Evolutionary conservation across 352 stramenopile species (phyloP).

Genomic region (Pythium oligandrum): DNA sequence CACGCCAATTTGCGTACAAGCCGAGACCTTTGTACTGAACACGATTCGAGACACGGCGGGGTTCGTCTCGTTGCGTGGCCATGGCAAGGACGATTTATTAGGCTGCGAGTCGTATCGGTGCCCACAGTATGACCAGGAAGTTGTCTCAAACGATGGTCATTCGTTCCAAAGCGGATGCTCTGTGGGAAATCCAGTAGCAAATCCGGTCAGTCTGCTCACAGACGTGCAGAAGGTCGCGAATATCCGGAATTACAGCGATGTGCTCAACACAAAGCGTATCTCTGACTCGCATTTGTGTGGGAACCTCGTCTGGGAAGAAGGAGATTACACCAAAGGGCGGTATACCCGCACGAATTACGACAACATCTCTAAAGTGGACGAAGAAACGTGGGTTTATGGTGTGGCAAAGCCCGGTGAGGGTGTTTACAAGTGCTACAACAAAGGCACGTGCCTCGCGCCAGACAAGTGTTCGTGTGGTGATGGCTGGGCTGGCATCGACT

Average conservation of each 20-base stretch:
- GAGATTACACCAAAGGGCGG: conserved; percentile 85
- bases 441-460: conserved; percentile 88
- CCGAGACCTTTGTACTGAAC: conserved; percentile 89
- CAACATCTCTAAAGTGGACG: conserved; percentile 85
- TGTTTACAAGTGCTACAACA: conserved; percentile 94
- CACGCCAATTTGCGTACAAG: conserved; percentile 94
- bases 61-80: conserved; percentile 56
- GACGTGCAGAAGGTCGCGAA: conserved; percentile 37
- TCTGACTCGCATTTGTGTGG: conserved; percentile 81
- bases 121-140: conserved; percentile 78
- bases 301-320: conserved; percentile 88
- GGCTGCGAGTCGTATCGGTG: conserved; percentile 62
- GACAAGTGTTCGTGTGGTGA: conserved; percentile 91
- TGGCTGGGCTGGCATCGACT: conserved; percentile 93
- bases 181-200: conserved; percentile 48
- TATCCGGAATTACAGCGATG: conserved; percentile 47
- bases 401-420: conserved; percentile 76
- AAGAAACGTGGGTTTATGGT: conserved; percentile 68
- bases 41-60: conserved; percentile 28
- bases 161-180: conserved; percentile 94
- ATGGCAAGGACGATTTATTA: conserved; percentile 37
- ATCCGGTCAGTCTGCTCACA: conserved; percentile 36
- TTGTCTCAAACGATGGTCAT: conserved; percentile 89
- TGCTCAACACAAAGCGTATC: conserved; percentile 46
- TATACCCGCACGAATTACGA: conserved; percentile 89